Evolutionary conservation across 345 rosid species (phyloP).

Genomic region (Eucalyptus pauciflora): DNA sequence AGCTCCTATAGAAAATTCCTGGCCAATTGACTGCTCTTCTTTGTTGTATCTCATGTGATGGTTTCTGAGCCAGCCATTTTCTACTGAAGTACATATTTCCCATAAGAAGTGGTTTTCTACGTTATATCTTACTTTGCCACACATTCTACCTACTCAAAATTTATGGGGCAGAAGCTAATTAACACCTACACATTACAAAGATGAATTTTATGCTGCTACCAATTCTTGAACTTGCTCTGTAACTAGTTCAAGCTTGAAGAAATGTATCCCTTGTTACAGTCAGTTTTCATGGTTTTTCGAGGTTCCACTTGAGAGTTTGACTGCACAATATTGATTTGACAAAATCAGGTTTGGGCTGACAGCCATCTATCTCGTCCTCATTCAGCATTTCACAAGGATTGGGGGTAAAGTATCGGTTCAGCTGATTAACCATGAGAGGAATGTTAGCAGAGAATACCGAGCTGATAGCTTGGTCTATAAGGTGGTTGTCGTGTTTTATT

Average conservation of each 20-base stretch:
- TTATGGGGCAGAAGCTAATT: background rate
- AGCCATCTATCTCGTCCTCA: slow-evolving; percentile 68
- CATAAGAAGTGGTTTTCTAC: background rate
- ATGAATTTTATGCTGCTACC: background rate
- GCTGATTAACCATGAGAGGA: slow-evolving; percentile 67
- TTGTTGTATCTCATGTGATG: background rate
- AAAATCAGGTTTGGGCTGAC: slow-evolving; percentile 64
- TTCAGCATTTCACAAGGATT: slow-evolving; percentile 64
- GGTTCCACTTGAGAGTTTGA: background rate
- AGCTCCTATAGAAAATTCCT: background rate
- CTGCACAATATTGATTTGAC: background rate
- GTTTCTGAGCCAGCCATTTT: background rate
- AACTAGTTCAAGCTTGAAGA: background rate
- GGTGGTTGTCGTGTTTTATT: slow-evolving; percentile 16
- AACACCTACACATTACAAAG: background rate
- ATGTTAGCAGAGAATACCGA: slow-evolving; percentile 55
- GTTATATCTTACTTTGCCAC: background rate
- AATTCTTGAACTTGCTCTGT: background rate
- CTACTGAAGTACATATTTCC: background rate
- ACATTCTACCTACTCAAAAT: background rate
- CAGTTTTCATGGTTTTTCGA: background rate
- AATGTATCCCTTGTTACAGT: background rate
- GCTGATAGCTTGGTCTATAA: slow-evolving; percentile 93
- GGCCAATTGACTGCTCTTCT: background rate
- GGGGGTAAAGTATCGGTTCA: slow-evolving; percentile 81